Percentiles rank a stretch among this genome's conserved stretches.
Conservation (phyloP, 805 yeast genomes). For the Myxozyma sirexii region DNA sequence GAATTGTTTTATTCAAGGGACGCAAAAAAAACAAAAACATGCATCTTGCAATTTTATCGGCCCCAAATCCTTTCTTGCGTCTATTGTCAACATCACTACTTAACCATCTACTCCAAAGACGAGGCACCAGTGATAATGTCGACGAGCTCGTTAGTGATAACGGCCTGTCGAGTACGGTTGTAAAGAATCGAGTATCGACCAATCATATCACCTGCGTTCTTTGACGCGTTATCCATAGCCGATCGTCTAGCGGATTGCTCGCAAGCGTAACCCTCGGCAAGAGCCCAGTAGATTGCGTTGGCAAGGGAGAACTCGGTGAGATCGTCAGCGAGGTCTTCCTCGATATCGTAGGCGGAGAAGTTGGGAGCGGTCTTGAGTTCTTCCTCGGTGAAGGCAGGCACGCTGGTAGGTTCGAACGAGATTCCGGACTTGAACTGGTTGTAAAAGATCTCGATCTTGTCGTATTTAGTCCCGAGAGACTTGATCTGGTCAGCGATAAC, state of each 20-base stretch:
- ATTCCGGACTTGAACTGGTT: conserved; percentile 87
- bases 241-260: conserved; percentile 98
- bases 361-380: conserved; percentile 84
- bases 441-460: conserved; percentile 77
- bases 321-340: conserved; percentile 56
- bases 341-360: conserved; percentile 75
- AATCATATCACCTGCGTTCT: conserved; percentile 99
- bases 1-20: background rate
- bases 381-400: conserved; percentile 66
- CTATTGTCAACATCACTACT: no score
- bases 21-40: background rate
- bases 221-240: conserved; percentile 99
- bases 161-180: conserved; percentile 99
- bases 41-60: no score
- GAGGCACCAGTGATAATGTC: conserved; percentile 99
- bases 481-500: conserved; percentile 82
- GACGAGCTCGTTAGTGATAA: conserved; percentile 98
- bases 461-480: conserved; percentile 61
- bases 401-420: conserved; percentile 79
- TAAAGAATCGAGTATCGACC: conserved; percentile 93
- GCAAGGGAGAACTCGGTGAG: conserved; percentile 86
- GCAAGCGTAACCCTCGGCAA: conserved; percentile 98
- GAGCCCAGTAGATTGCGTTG: conserved; percentile 83
- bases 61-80: no score
- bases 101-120: conserved; percentile 75